Conservation (phyloP, 2,329 filamentous ascomycete species). For the Ascochyta clinopodiicola region DNA sequence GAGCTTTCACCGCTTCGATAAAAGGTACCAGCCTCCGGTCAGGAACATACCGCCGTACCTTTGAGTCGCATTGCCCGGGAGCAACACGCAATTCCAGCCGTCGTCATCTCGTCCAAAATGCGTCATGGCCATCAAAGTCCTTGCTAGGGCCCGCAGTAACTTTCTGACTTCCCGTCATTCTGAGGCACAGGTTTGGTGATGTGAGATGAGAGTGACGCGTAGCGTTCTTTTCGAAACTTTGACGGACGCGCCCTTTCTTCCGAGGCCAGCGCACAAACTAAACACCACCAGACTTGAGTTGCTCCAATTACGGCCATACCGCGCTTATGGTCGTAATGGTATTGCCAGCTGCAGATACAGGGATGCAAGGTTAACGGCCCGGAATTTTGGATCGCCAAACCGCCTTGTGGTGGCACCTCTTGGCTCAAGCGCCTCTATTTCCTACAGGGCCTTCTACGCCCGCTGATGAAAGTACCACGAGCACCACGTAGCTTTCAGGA, state of each 20-base stretch:
- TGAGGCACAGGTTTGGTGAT: constrained; percentile 12
- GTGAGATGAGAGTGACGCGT: constrained; percentile 16
- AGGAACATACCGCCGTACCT: constrained; percentile 31
- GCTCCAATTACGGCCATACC: constrained; percentile 9
- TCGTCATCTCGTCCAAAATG: constrained; percentile 21
- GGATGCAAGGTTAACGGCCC: constrained; percentile 31
- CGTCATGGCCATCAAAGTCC: constrained; percentile 31
- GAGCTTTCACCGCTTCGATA: constrained; percentile 39
- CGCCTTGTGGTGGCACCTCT: constrained; percentile 22
- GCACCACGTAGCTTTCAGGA: constrained; percentile 29
- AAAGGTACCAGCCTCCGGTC: constrained; percentile 23
- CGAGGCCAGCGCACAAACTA: neutral
- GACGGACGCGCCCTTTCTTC: neutral
- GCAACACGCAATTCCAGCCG: constrained; percentile 24
- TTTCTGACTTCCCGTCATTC: constrained; percentile 17
- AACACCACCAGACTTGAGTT: neutral
- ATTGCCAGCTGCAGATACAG: constrained; percentile 15
- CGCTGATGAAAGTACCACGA: constrained; percentile 47
- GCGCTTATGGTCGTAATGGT: constrained; percentile 6
- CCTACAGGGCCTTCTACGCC: constrained; percentile 26
- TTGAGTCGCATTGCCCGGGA: constrained; percentile 30
- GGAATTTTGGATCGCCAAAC: constrained; percentile 33
- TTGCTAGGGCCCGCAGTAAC: constrained; percentile 23
- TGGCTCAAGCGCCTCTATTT: constrained; percentile 30
- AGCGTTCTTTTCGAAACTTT: constrained; percentile 9